Base-by-base conservation (phyloP, 2,329 filamentous ascomycete species). In the Neophaeococcomyces mojaviensis region DNA sequence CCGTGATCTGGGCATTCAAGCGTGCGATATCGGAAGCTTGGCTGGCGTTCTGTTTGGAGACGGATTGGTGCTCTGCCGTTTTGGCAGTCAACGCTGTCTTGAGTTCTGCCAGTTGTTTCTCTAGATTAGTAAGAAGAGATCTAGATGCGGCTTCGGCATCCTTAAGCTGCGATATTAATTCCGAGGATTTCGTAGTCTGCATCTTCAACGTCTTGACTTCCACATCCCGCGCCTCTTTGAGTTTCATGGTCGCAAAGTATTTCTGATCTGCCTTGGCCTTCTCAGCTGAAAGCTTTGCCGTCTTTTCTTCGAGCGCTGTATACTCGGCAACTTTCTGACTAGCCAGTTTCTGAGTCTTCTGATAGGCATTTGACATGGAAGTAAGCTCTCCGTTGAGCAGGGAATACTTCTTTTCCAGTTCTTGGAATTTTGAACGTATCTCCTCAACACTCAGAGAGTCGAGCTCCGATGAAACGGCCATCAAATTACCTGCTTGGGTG, bases 211-310 rank as follows among this genome's bases (percentile, higher is more conserved):
- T 78, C 55, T 86, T 77, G 38, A 94, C 82, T 66, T 97, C 90
- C 48, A 78, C 75, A 48, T 88, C 84, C 41, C 88, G 78, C 36
- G 85, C 82, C 59, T 97, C 90, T 60, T 90, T 94, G 56, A 89
- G 84, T 63, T 95, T 96, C 74, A 94, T 88, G 7, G 89, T 88
- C 1, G 86, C 87, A 64, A 97, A 97, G 63, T 94, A 98, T 66
- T 97, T 97, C 61, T 97, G 90, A 60, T 98, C 92, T 1, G 90
- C 90, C 66, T 96, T 97, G 54, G 84, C 82, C 70, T 98, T 98
- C 66, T 98, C 88, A 0, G 88, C 86, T 33, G 79, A 79, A 16
- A 94, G 69, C 19, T 85, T 73, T 15, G 79, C 70, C 31, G 90
- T 72, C 51, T 84, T 85, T 47, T 95, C 88, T 67, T 97, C 89